These are phyloP conservation scores for Paxillus ammoniavirescens DNA, from an alignment of 768 basidiomycete species.

Conservation along the genomic window DNA sequence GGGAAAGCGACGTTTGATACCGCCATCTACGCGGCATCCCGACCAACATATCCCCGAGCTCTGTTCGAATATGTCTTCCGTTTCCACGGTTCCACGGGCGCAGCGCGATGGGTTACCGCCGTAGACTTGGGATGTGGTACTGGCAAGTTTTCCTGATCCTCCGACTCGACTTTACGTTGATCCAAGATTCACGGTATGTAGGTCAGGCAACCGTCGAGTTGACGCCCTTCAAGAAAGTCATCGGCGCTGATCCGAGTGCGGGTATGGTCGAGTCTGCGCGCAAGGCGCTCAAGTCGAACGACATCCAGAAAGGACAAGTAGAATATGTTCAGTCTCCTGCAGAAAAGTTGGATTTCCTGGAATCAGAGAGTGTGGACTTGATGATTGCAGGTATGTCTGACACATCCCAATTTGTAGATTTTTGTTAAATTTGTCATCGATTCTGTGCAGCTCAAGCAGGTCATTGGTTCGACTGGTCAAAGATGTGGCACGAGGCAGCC, in stretches of 20 bases:
- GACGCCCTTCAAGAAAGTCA: constrained; percentile 53
- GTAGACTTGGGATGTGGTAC: constrained; percentile 85
- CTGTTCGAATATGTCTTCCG: constrained; percentile 63
- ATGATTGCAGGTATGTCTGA: constrained; percentile 58
- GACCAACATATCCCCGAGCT: constrained; percentile 71
- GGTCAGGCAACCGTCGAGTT: constrained; percentile 72
- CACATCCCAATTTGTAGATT: neutral
- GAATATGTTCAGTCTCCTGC: constrained; percentile 43
- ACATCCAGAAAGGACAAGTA: constrained; percentile 23
- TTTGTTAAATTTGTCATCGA: neutral
- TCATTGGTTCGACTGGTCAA: constrained; percentile 81
- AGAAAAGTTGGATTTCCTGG: constrained; percentile 53
- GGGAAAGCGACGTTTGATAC: constrained; percentile 70
- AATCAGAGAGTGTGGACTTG: constrained; percentile 61
- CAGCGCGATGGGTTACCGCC: constrained; percentile 49
- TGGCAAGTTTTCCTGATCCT: constrained; percentile 40
- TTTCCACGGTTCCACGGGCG: constrained; percentile 44
- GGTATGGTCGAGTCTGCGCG: constrained; percentile 66
- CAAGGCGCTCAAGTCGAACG: constrained; percentile 12
- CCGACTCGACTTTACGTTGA: too few species aligned
- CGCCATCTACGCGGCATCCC: constrained; percentile 58
- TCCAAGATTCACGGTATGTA: constrained; percentile 17
- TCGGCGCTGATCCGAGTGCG: constrained; percentile 71
- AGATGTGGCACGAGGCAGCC: constrained; percentile 66
- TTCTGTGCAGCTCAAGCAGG: constrained; percentile 61